Evolutionary conservation across 306 rosid genomes (phyloP).

Genomic region (Prunus campanulata): DNA sequence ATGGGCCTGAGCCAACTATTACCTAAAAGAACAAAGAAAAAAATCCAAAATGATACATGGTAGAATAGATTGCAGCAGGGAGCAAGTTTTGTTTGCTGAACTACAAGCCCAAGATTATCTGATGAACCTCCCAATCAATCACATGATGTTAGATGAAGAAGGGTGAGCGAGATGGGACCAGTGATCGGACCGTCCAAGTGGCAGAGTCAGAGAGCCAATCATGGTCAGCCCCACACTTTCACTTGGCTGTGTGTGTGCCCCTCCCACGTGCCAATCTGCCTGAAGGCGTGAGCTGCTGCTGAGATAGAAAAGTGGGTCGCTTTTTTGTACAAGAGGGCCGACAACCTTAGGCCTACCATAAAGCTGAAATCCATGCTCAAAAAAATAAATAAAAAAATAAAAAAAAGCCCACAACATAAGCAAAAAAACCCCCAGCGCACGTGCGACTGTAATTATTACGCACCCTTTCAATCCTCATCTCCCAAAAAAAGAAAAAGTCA

Average conservation of each 20-base stretch:
- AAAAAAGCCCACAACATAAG: neutral
- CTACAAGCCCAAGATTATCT: too few species aligned
- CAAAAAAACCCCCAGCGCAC: conserved; percentile 45
- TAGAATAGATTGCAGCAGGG: too few species aligned
- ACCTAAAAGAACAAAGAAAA: too few species aligned
- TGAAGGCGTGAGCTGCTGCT: conserved; percentile 45
- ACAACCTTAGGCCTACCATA: conserved; percentile 65
- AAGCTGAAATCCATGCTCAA: conserved; percentile 34
- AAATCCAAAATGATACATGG: too few species aligned
- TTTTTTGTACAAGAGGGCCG: conserved; percentile 51
- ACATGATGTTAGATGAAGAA: conserved; percentile 26
- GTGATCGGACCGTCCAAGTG: conserved; percentile 25
- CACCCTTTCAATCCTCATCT: conserved; percentile 23
- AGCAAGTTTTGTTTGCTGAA: too few species aligned
- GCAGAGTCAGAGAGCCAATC: conserved; percentile 41
- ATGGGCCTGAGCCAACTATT: too few species aligned
- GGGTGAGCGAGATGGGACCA: conserved; percentile 23
- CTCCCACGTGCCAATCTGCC: conserved; percentile 83
- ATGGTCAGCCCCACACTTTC: conserved; percentile 37
- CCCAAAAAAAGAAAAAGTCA: conserved; percentile 28
- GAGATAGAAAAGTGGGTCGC: conserved; percentile 34
- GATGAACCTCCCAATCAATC: conserved; percentile 14
- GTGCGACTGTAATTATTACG: conserved; percentile 76
- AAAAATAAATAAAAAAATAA: neutral
- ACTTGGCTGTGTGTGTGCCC: conserved; percentile 13